A percentile compares a stretch with the other conserved stretches of the same genome.
phyloP scores from a whole-genome alignment of 2,329 filamentous ascomycete genomes.

The Akanthomyces dipterigenus region DNA sequence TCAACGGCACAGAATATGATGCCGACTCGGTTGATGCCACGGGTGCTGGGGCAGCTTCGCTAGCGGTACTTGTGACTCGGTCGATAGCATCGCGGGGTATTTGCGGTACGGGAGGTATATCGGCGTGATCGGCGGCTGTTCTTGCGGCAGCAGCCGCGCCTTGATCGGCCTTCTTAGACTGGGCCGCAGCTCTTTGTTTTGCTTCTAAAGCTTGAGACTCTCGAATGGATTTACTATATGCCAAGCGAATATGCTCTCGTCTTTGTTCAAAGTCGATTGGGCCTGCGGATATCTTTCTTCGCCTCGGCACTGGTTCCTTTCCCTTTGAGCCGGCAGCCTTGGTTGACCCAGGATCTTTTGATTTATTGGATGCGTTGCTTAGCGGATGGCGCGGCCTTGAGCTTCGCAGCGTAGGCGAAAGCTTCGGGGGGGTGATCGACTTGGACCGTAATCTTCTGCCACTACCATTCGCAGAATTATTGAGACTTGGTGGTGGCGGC shows the following conservation, averaged over 20 bases:
- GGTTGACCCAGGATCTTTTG: slow-evolving; percentile 55
- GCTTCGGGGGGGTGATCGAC: slow-evolving; percentile 62
- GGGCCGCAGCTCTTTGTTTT: slow-evolving; percentile 42
- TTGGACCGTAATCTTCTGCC: slow-evolving; percentile 63
- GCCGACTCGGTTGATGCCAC: background rate
- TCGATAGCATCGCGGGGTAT: slow-evolving; percentile 5
- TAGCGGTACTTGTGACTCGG: background rate
- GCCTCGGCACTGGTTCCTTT: slow-evolving; percentile 21
- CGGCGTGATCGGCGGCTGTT: background rate
- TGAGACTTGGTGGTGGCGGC: slow-evolving; percentile 33
- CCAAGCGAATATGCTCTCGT: slow-evolving; percentile 74
- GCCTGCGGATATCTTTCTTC: slow-evolving; percentile 55
- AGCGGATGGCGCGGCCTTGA: slow-evolving; percentile 76
- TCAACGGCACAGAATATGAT: slow-evolving; percentile 1
- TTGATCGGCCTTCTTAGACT: slow-evolving; percentile 36
- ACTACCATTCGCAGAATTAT: slow-evolving; percentile 42
- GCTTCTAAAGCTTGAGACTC: slow-evolving; percentile 59
- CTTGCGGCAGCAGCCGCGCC: slow-evolving; percentile 10
- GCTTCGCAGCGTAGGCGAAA: slow-evolving; percentile 73
- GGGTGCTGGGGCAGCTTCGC: background rate
- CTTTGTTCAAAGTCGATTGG: slow-evolving; percentile 81
- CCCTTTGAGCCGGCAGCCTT: slow-evolving; percentile 34
- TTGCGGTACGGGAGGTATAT: slow-evolving; percentile 7
- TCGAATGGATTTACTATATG: slow-evolving; percentile 77
- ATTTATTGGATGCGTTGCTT: slow-evolving; percentile 64